Evolutionary conservation across 2,329 filamentous ascomycete species (phyloP).

Genomic region (Fusarium nematophilum): DNA sequence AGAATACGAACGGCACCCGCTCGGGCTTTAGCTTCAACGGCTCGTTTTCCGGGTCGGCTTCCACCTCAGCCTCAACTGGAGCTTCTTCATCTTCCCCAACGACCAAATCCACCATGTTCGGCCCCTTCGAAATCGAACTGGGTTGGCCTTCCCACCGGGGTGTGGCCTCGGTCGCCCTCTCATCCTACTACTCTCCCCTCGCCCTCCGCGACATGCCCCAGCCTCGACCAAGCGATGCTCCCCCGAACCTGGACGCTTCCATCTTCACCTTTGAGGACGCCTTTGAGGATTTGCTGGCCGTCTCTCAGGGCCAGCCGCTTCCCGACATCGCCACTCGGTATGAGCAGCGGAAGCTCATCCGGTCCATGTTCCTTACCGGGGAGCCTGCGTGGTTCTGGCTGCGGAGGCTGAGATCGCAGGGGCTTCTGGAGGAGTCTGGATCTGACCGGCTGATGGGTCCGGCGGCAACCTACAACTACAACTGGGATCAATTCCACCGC

Average conservation of each 20-base stretch:
- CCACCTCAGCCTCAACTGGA: slow-evolving; percentile 28
- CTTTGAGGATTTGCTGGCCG: slow-evolving; percentile 67
- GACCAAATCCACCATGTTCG: slow-evolving; percentile 33
- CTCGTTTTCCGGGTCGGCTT: slow-evolving; percentile 23
- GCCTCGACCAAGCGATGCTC: slow-evolving; percentile 59
- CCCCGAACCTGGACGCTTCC: slow-evolving; percentile 49
- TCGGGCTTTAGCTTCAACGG: slow-evolving; percentile 38
- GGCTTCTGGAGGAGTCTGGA: slow-evolving; percentile 51
- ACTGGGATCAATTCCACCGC: slow-evolving; percentile 47
- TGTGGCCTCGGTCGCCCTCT: slow-evolving; percentile 41
- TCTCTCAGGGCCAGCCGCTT: slow-evolving; percentile 56
- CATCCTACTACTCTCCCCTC: slow-evolving; percentile 48
- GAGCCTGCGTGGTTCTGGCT: slow-evolving; percentile 58
- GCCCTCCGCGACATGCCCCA: slow-evolving; percentile 58
- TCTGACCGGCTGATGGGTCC: slow-evolving; percentile 27
- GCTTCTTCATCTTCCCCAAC: slow-evolving; percentile 7
- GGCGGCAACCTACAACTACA: slow-evolving; percentile 34
- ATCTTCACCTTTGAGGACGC: slow-evolving; percentile 66
- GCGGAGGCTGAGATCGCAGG: slow-evolving; percentile 50
- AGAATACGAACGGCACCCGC: slow-evolving; percentile 52
- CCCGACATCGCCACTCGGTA: slow-evolving; percentile 52
- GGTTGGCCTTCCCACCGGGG: slow-evolving; percentile 26
- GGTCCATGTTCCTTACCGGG: slow-evolving; percentile 53
- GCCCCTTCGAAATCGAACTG: slow-evolving; percentile 33
- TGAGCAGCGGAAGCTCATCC: slow-evolving; percentile 51